These are phyloP conservation scores for Penstemon davidsonii DNA, from an alignment of 257 asterid genomes.

Conservation along the genomic window DNA sequence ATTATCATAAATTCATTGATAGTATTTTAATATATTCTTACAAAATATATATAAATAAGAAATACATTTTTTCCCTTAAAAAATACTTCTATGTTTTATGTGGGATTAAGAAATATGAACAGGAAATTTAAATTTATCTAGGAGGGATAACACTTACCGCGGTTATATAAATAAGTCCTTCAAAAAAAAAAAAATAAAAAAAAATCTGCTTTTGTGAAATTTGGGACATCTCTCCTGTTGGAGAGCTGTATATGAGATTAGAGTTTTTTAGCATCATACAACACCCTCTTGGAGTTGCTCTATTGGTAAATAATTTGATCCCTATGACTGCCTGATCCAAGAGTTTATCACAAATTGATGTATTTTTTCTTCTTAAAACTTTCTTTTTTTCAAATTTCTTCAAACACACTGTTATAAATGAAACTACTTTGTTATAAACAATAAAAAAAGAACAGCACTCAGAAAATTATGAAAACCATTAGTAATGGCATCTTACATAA, in stretches of 20 bases:
- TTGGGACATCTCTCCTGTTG: too few species aligned
- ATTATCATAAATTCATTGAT: not conserved
- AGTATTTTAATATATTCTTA: not conserved
- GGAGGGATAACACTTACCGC: too few species aligned
- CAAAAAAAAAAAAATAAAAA: too few species aligned
- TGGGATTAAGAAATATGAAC: too few species aligned
- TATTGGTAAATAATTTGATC: not conserved
- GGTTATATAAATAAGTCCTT: too few species aligned
- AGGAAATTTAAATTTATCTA: too few species aligned
- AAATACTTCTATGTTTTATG: too few species aligned
- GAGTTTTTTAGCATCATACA: not conserved
- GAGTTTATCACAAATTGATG: constrained; percentile 13
- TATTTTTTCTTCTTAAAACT: constrained; percentile 17
- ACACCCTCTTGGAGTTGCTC: not conserved
- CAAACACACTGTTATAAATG: constrained; percentile 21
- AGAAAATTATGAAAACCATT: constrained; percentile 17
- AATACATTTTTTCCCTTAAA: too few species aligned
- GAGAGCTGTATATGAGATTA: too few species aligned
- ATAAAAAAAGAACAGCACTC: constrained; percentile 23
- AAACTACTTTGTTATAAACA: constrained; percentile 16
- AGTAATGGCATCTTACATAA: constrained; percentile 35
- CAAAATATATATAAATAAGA: too few species aligned
- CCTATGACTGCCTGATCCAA: not conserved
- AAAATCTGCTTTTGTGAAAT: too few species aligned
- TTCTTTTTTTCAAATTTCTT: constrained; percentile 33